Conservation (phyloP, 768 basidiomycete genomes). For the Tylopilus subfusipes region DNA sequence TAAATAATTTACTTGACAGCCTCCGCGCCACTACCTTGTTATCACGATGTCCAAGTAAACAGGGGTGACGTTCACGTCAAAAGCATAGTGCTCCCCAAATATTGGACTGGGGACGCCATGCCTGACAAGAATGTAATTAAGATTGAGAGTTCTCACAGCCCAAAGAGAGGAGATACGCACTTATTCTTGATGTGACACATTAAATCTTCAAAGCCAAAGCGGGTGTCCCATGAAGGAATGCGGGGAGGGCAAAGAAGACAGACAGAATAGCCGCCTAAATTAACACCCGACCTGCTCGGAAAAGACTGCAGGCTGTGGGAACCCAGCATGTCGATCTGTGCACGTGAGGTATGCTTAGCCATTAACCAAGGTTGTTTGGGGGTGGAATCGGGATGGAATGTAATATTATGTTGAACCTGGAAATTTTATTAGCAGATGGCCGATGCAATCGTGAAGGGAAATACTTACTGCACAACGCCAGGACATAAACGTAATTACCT, state of each 20-base stretch:
- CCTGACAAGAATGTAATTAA: slow-evolving; percentile 6
- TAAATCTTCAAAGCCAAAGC: slow-evolving; percentile 14
- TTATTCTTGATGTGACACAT: slow-evolving; percentile 16
- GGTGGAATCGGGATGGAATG: slow-evolving; percentile 13
- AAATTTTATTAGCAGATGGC: neutral
- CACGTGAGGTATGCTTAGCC: neutral
- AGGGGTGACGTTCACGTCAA: slow-evolving; percentile 21
- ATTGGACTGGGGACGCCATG: slow-evolving; percentile 16
- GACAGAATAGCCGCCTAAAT: slow-evolving; percentile 17
- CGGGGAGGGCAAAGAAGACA: slow-evolving; percentile 27
- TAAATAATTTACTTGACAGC: neutral
- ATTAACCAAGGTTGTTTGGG: slow-evolving; percentile 8
- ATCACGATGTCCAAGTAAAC: slow-evolving; percentile 11
- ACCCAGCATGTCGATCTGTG: neutral
- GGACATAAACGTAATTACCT: slow-evolving; percentile 10
- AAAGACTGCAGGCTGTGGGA: neutral
- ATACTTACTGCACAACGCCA: slow-evolving; percentile 25
- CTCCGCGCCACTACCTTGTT: neutral
- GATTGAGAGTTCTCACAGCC: neutral
- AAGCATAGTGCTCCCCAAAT: slow-evolving; percentile 17
- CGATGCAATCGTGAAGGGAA: neutral
- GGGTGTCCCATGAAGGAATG: slow-evolving; percentile 27
- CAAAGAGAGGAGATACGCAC: slow-evolving; percentile 10
- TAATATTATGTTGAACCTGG: slow-evolving; percentile 20
- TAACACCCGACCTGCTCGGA: neutral